phyloP scores from a whole-genome alignment of 2,329 filamentous ascomycete species.

The Hysterium pulicare region DNA sequence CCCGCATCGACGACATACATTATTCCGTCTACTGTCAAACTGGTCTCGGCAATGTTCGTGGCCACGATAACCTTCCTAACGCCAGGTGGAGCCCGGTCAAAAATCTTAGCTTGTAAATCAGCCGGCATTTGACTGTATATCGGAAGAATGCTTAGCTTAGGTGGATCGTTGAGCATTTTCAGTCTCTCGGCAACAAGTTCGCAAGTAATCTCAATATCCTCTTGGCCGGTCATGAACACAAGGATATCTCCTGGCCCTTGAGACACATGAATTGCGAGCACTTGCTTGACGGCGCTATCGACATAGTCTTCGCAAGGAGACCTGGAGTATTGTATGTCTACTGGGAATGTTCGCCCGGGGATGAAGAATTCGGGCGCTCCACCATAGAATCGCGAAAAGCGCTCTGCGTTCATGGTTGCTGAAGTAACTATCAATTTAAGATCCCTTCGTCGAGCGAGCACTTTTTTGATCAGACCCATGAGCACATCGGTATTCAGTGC shows the following conservation, averaged over 20 bases:
- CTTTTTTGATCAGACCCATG: constrained; percentile 97
- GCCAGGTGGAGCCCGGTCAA: constrained; percentile 83
- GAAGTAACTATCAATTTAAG: constrained; percentile 97
- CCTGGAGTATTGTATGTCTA: constrained; percentile 92
- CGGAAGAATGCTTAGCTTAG: constrained; percentile 88
- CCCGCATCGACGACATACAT: constrained; percentile 98
- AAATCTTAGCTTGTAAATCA: constrained; percentile 95
- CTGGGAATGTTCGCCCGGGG: constrained; percentile 91
- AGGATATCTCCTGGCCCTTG: constrained; percentile 91
- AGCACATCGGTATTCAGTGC: constrained; percentile 95
- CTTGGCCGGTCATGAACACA: constrained; percentile 98
- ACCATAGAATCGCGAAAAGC: constrained; percentile 93
- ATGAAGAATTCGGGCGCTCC: constrained; percentile 96
- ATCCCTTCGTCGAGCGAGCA: constrained; percentile 81
- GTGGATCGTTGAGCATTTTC: constrained; percentile 86
- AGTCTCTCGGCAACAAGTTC: constrained; percentile 86
- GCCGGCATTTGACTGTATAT: constrained; percentile 99
- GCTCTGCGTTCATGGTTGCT: constrained; percentile 96
- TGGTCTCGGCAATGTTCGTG: constrained; percentile 97
- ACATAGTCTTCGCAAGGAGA: constrained; percentile 98
- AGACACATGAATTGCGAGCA: constrained; percentile 91
- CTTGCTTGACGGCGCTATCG: constrained; percentile 92
- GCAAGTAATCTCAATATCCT: constrained; percentile 96
- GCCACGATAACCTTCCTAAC: constrained; percentile 97
- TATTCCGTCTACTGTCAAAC: constrained; percentile 95